These are phyloP conservation scores for Pholiota microspora DNA, from an alignment of 768 basidiomycete genomes.

Conservation along the genomic window DNA sequence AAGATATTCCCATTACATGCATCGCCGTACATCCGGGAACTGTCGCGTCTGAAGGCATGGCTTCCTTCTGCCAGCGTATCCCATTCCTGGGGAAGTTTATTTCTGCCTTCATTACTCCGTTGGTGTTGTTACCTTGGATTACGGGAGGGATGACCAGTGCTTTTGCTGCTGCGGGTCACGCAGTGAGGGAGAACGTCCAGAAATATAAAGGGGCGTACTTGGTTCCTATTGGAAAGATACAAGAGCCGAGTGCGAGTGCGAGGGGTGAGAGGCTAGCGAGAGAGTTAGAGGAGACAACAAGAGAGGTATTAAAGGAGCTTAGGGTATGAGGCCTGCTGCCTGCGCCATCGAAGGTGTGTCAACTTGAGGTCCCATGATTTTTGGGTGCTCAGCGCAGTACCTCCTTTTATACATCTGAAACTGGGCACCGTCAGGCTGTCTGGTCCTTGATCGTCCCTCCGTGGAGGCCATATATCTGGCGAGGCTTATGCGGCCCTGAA, in stretches of 20 bases:
- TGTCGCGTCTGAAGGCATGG: conserved; percentile 28
- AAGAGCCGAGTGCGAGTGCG: conserved; percentile 25
- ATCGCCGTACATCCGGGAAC: conserved; percentile 42
- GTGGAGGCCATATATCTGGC: no score
- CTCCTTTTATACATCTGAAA: no score
- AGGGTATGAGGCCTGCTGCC: conserved; percentile 11
- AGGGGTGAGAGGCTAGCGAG: conserved; percentile 29
- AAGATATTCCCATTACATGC: conserved; percentile 32
- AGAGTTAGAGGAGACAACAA: conserved; percentile 39
- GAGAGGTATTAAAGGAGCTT: conserved; percentile 27
- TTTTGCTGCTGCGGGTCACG: conserved; percentile 38
- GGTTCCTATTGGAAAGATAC: conserved; percentile 30
- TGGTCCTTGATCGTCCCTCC: no score
- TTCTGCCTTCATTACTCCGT: conserved; percentile 8
- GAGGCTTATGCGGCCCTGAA: no score
- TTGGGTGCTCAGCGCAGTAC: no score
- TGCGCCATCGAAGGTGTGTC: no score
- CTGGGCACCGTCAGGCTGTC: no score
- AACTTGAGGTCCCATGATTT: no score
- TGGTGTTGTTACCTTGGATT: conserved; percentile 17
- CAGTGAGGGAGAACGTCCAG: conserved; percentile 27
- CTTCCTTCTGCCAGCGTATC: conserved; percentile 9
- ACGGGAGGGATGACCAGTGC: conserved; percentile 34
- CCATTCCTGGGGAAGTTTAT: conserved; percentile 11
- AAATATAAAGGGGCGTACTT: conserved; percentile 38